phyloP scores from a whole-genome alignment of 306 rosid genomes.

The Hippophae gyantsensis region DNA sequence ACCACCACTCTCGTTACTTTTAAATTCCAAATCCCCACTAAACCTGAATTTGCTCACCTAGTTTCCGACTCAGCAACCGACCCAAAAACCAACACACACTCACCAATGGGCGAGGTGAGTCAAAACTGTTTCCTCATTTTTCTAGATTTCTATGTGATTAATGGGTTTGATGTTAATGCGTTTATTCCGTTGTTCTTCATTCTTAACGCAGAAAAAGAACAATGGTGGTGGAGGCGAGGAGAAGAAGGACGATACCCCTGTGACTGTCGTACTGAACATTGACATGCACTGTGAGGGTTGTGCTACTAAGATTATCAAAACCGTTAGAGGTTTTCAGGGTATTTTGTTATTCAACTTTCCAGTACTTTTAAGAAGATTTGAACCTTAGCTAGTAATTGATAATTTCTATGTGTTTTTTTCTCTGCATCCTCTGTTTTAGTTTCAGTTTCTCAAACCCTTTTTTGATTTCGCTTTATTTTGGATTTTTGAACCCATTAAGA shows the following conservation, averaged over 20 bases:
- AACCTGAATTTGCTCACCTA: too few species aligned
- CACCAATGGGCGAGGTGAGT: too few species aligned
- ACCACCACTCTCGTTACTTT: too few species aligned
- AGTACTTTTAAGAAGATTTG: background rate
- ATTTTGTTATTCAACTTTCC: background rate
- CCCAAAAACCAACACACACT: too few species aligned
- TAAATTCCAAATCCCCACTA: too few species aligned
- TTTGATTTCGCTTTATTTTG: too few species aligned
- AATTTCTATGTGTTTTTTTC: background rate
- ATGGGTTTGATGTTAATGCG: background rate
- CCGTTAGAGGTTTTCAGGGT: constrained; percentile 35
- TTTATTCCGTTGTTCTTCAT: background rate
- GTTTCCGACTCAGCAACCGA: too few species aligned
- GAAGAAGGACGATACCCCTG: constrained; percentile 7
- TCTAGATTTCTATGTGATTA: background rate
- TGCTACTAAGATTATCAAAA: constrained; percentile 36
- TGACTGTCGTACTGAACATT: constrained; percentile 36
- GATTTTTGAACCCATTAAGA: too few species aligned
- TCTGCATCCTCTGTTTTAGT: background rate
- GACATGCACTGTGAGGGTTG: constrained; percentile 78
- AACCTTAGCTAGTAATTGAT: too few species aligned
- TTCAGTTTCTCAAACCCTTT: too few species aligned
- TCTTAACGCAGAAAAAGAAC: constrained; percentile 37
- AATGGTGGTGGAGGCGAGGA: background rate
- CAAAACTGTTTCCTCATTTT: background rate